phyloP scores from a whole-genome alignment of 306 rosid genomes.

The Corylus americana region DNA sequence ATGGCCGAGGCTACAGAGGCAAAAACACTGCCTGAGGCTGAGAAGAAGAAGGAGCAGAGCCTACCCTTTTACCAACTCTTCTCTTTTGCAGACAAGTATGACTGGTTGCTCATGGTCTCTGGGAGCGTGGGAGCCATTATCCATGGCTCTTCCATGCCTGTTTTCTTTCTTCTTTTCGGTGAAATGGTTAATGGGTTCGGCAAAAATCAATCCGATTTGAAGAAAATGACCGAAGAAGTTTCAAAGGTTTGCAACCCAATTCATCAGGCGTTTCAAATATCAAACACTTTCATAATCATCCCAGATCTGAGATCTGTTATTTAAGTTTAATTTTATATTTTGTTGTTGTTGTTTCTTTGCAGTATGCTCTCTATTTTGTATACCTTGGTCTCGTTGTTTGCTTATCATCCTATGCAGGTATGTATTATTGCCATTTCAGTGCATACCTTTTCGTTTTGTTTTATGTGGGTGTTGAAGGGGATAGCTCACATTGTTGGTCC shows the following conservation, averaged over 20 bases:
- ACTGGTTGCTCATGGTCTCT: slow-evolving; percentile 65
- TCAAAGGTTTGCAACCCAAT: slow-evolving; percentile 57
- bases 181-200: slow-evolving; percentile 98
- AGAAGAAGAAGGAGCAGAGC: slow-evolving; percentile 95
- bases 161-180: slow-evolving; percentile 91
- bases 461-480: slow-evolving; percentile 27
- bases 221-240: slow-evolving; percentile 90
- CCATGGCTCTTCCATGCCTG: slow-evolving; percentile 98
- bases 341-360: slow-evolving; percentile 27
- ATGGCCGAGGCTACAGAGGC: slow-evolving; percentile 63
- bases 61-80: slow-evolving; percentile 85
- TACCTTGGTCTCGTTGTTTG: slow-evolving; percentile 93
- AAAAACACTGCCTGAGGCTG: slow-evolving; percentile 79
- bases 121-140: slow-evolving; percentile 89
- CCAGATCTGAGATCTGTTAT: slow-evolving; percentile 59
- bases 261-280: neutral
- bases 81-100: slow-evolving; percentile 87
- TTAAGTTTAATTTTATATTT: neutral
- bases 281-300: neutral
- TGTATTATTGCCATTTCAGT: neutral
- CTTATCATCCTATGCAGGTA: slow-evolving; percentile 93
- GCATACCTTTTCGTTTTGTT: neutral
- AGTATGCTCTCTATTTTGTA: slow-evolving; percentile 95
- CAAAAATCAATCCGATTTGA: slow-evolving; percentile 78
- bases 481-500: slow-evolving; percentile 32